These are phyloP conservation scores for Ziziphus jujuba DNA, from an alignment of 306 rosid genomes.

Conservation along the genomic window DNA sequence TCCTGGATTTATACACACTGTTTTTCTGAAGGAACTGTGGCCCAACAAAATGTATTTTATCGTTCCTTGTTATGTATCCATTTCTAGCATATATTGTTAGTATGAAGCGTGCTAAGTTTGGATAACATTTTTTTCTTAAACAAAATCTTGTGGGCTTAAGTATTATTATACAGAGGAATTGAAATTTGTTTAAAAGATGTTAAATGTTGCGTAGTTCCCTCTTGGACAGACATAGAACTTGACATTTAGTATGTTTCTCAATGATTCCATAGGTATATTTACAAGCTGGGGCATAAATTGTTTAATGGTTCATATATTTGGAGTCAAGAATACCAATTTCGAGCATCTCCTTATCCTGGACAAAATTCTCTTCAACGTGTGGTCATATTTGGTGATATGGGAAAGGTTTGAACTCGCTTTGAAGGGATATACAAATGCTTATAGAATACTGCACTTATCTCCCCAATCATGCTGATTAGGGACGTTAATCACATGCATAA, in stretches of 20 bases:
- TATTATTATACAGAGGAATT: neutral
- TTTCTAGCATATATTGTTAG: conserved; percentile 15
- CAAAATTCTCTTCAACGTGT: conserved; percentile 85
- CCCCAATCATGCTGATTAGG: neutral
- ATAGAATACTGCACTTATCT: neutral
- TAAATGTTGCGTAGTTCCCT: neutral
- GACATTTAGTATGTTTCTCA: neutral
- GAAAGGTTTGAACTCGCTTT: conserved; percentile 65
- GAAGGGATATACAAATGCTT: neutral
- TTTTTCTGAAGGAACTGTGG: conserved; percentile 85
- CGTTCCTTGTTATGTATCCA: conserved; percentile 11
- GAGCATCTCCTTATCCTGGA: conserved; percentile 91
- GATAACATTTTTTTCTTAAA: neutral
- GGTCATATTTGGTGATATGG: conserved; percentile 94
- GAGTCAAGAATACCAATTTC: conserved; percentile 72
- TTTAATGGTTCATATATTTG: conserved; percentile 57
- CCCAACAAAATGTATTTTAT: conserved; percentile 63
- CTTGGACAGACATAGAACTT: neutral
- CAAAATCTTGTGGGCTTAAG: neutral
- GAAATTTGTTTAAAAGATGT: neutral
- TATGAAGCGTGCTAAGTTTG: conserved; percentile 8
- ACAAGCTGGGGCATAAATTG: conserved; percentile 79
- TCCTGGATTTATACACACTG: conserved; percentile 85
- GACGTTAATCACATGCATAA: neutral
- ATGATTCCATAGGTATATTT: conserved; percentile 51